phyloP scores from a whole-genome alignment of 768 basidiomycete genomes.

The Lactarius hatsudake region DNA sequence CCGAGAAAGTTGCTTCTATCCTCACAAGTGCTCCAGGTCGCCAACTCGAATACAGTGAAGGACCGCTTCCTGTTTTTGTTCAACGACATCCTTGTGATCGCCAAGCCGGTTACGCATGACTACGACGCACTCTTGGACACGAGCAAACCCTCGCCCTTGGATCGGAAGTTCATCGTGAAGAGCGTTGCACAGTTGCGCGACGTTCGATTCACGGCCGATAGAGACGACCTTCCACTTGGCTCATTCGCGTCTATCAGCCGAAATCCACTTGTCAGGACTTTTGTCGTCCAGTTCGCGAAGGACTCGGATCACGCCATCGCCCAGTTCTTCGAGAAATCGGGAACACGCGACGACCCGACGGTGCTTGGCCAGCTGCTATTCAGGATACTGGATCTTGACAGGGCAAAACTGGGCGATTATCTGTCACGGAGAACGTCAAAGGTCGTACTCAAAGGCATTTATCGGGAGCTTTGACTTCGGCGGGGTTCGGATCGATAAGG shows the following conservation, averaged over 20 bases:
- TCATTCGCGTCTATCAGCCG: conserved; percentile 41
- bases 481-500: conserved; percentile 82
- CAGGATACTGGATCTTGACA: conserved; percentile 80
- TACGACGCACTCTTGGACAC: conserved; percentile 60
- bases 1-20: conserved; percentile 83
- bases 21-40: conserved; percentile 88
- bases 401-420: conserved; percentile 79
- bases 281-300: conserved; percentile 74
- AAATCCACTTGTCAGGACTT: conserved; percentile 64
- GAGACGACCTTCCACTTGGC: conserved; percentile 55
- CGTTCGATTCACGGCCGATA: conserved; percentile 65
- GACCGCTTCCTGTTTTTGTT: conserved; percentile 97
- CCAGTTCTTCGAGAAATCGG: conserved; percentile 62
- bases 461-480: conserved; percentile 86
- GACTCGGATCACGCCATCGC: conserved; percentile 79
- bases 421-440: conserved; percentile 72
- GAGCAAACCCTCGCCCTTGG: conserved; percentile 53
- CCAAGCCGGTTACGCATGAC: conserved; percentile 80
- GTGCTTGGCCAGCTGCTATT: conserved; percentile 78
- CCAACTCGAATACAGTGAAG: conserved; percentile 90
- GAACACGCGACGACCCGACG: conserved; percentile 59
- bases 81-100: conserved; percentile 88
- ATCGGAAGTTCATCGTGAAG: conserved; percentile 85
- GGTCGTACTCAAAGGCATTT: conserved; percentile 75
- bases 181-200: conserved; percentile 78